Conservation (phyloP, 2,329 filamentous ascomycete species). For the Macroventuria anomochaeta region DNA sequence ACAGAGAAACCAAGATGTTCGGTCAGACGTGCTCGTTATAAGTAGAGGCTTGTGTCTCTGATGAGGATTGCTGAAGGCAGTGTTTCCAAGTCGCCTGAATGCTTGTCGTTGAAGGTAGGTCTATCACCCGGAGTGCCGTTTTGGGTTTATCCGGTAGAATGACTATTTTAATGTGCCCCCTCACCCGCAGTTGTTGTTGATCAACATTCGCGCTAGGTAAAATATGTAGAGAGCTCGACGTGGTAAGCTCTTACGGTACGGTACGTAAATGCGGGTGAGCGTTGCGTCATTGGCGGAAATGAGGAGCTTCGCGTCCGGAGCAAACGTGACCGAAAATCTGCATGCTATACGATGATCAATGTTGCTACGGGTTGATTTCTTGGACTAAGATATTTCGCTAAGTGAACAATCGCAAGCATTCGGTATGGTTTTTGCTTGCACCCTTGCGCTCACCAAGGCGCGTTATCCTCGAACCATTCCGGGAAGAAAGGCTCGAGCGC, state of each 20-base stretch:
- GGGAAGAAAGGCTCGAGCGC: conserved; percentile 19
- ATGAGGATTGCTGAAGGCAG: no score
- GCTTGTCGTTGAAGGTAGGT: no score
- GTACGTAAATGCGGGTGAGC: neutral
- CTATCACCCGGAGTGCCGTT: neutral
- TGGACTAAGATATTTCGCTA: neutral
- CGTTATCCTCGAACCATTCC: conserved; percentile 13
- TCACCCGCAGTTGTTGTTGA: no score
- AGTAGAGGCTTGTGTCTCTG: no score
- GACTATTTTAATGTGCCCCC: neutral
- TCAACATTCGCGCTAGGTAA: no score
- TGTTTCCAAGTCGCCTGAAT: no score
- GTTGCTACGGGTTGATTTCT: neutral
- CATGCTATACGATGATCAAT: neutral
- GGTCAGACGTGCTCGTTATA: no score
- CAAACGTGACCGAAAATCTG: conserved; percentile 3
- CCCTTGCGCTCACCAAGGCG: neutral
- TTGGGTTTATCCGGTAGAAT: neutral
- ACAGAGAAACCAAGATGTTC: no score
- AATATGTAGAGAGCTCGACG: neutral
- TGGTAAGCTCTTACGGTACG: neutral
- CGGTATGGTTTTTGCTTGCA: neutral
- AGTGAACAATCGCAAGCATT: neutral
- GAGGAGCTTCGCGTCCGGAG: neutral
- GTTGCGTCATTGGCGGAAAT: conserved; percentile 16